phyloP scores from a whole-genome alignment of 2,329 filamentous ascomycete genomes.

The Myriosclerotinia curreyana region DNA sequence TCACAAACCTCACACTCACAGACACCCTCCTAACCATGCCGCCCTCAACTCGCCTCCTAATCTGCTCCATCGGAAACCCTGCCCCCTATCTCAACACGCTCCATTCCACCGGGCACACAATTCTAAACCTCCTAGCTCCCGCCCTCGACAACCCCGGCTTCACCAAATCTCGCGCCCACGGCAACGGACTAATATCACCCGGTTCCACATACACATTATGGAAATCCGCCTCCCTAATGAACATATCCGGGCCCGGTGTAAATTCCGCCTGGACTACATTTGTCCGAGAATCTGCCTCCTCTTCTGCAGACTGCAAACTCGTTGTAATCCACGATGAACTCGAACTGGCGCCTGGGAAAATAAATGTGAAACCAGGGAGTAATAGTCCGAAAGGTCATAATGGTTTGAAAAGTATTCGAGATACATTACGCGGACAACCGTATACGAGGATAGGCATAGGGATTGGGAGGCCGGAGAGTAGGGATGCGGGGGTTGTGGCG shows the following conservation, averaged over 20 bases:
- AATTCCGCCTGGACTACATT: slow-evolving; percentile 61
- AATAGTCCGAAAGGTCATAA: slow-evolving; percentile 70
- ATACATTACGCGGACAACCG: slow-evolving; percentile 45
- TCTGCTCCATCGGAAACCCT: slow-evolving; percentile 87
- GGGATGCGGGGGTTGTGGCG: slow-evolving; percentile 65
- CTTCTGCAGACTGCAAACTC: slow-evolving; percentile 48
- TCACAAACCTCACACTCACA: neutral
- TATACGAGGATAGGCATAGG: slow-evolving; percentile 70
- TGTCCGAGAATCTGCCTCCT: slow-evolving; percentile 40
- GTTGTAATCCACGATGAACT: slow-evolving; percentile 89
- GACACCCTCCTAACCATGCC: slow-evolving; percentile 24
- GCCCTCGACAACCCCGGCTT: slow-evolving; percentile 47
- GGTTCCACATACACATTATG: slow-evolving; percentile 61
- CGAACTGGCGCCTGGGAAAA: slow-evolving; percentile 65
- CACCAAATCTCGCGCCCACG: slow-evolving; percentile 44
- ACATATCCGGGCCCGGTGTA: slow-evolving; percentile 72
- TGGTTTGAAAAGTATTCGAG: slow-evolving; percentile 66
- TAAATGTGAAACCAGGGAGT: slow-evolving; percentile 62
- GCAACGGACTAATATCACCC: slow-evolving; percentile 50
- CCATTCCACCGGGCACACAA: slow-evolving; percentile 82
- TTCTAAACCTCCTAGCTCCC: slow-evolving; percentile 57
- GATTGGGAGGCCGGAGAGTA: slow-evolving; percentile 75
- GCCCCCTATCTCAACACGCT: slow-evolving; percentile 71
- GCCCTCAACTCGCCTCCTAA: slow-evolving; percentile 56
- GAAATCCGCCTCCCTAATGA: slow-evolving; percentile 80